A percentile compares a stretch with the other conserved stretches of the same genome.
Conservation (phyloP, 371 early-diverging fungal species). For the Mucor racemosus region DNA sequence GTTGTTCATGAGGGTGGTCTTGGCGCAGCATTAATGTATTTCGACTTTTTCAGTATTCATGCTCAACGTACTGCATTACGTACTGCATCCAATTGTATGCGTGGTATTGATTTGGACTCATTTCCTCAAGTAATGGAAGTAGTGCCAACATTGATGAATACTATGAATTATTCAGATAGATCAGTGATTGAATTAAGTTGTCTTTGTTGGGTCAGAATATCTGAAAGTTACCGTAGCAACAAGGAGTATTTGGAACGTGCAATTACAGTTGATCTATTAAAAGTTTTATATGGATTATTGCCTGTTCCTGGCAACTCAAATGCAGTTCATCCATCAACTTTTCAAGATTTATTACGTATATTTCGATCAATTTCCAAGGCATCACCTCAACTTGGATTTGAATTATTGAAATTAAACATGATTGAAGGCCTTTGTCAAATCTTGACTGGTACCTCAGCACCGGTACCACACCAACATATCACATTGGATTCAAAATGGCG, state of each 20-base stretch:
- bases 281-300: constrained; percentile 48
- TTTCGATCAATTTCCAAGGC: constrained; percentile 64
- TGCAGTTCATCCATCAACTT: constrained; percentile 53
- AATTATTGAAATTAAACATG: constrained; percentile 60
- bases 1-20: constrained; percentile 83
- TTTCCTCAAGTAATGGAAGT: constrained; percentile 71
- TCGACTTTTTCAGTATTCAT: constrained; percentile 89
- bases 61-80: constrained; percentile 85
- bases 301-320: constrained; percentile 49
- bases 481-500: constrained; percentile 47
- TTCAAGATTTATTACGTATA: constrained; percentile 66
- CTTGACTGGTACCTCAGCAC: constrained; percentile 55
- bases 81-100: constrained; percentile 82
- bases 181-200: constrained; percentile 78
- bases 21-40: constrained; percentile 77
- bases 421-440: constrained; percentile 61
- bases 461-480: constrained; percentile 20
- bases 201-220: constrained; percentile 67
- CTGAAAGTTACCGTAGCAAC: constrained; percentile 61
- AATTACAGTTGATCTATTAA: constrained; percentile 50
- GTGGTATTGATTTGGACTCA: constrained; percentile 60
- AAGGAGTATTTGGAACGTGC: constrained; percentile 60
- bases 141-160: constrained; percentile 72
- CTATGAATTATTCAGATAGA: constrained; percentile 72
- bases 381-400: constrained; percentile 62